These are phyloP conservation scores for Hymenoscyphus infarciens DNA, from an alignment of 2,329 filamentous ascomycete genomes.

Conservation along the genomic window DNA sequence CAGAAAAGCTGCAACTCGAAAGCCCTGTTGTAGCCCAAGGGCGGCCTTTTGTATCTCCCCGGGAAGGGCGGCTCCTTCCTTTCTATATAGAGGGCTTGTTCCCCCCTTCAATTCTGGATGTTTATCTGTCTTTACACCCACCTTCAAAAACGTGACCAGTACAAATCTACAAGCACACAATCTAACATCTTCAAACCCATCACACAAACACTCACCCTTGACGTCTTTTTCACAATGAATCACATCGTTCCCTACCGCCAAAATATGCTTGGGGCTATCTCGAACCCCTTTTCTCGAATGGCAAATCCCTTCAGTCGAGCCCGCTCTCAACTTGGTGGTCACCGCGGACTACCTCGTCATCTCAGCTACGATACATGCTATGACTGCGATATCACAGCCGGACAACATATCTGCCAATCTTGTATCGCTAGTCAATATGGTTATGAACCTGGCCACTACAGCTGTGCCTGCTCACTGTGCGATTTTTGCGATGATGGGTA, in stretches of 20 bases:
- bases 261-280: background rate
- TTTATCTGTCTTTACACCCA: background rate
- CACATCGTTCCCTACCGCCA: background rate
- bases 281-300: background rate
- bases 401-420: slow-evolving; percentile 6
- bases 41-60: slow-evolving; percentile 5
- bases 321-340: background rate
- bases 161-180: background rate
- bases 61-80: background rate
- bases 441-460: background rate
- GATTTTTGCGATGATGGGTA: slow-evolving; percentile 10
- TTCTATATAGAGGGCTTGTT: slow-evolving; percentile 4
- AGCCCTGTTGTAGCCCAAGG: slow-evolving; percentile 13
- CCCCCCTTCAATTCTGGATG: background rate
- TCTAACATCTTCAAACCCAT: too few species aligned
- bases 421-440: slow-evolving; percentile 7
- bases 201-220: background rate
- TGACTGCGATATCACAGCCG: slow-evolving; percentile 10
- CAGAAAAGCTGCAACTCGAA: slow-evolving; percentile 4
- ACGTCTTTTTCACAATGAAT: background rate
- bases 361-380: slow-evolving; percentile 10
- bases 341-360: slow-evolving; percentile 4
- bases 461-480: slow-evolving; percentile 9
- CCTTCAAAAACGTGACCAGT: background rate
- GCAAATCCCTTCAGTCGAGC: background rate